These are phyloP conservation scores for Beauveria rudraprayagi DNA, from an alignment of 2,329 filamentous ascomycete genomes.

Conservation along the genomic window DNA sequence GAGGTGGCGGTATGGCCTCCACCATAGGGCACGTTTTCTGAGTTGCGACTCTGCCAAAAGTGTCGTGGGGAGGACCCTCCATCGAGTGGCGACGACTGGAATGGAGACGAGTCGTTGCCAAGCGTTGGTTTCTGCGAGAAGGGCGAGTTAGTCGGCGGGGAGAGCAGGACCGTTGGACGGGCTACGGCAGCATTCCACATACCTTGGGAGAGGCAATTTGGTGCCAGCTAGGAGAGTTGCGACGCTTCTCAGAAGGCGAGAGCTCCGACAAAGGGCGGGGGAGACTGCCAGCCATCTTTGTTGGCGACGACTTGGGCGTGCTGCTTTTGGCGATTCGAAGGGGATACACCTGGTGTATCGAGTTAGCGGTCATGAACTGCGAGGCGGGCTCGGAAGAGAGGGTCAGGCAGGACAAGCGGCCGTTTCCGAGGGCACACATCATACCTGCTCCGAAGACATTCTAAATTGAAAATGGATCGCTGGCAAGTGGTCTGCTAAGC, in stretches of 20 bases:
- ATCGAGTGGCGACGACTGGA: constrained; percentile 73
- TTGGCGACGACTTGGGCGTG: constrained; percentile 49
- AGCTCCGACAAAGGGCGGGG: constrained; percentile 82
- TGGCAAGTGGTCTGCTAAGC: constrained; percentile 16
- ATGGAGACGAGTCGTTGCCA: constrained; percentile 69
- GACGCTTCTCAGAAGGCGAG: constrained; percentile 72
- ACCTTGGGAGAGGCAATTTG: constrained; percentile 28
- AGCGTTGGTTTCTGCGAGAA: constrained; percentile 54
- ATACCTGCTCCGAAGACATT: constrained; percentile 33
- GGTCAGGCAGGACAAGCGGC: background rate
- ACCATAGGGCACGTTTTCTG: constrained; percentile 67
- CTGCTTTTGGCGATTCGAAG: constrained; percentile 66
- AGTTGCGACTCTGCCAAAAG: constrained; percentile 81
- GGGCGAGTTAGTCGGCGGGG: background rate
- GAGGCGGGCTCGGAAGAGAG: background rate
- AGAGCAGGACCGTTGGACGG: constrained; percentile 8
- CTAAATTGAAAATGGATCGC: constrained; percentile 18
- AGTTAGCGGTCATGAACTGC: background rate
- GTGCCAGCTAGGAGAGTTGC: constrained; percentile 90
- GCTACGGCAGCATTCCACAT: constrained; percentile 15
- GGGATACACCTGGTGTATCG: constrained; percentile 56
- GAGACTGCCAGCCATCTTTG: constrained; percentile 53
- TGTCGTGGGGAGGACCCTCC: constrained; percentile 65
- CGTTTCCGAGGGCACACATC: constrained; percentile 12
- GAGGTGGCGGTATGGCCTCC: constrained; percentile 43